Percentiles rank a stretch among this genome's conserved stretches.
phyloP scores from a whole-genome alignment of 139 green algal species.

The Volvox reticuliferus region DNA sequence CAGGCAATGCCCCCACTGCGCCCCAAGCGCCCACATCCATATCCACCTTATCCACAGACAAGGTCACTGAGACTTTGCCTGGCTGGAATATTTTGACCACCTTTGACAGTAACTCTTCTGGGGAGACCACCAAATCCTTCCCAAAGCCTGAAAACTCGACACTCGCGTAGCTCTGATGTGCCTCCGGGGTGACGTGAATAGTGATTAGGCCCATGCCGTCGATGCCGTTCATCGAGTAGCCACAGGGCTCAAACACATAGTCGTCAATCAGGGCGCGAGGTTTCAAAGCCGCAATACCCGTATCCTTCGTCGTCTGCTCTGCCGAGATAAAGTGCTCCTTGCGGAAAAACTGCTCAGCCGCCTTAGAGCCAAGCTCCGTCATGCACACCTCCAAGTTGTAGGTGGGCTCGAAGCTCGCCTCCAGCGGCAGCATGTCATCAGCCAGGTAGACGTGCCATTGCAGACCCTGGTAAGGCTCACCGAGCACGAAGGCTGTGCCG shows the following conservation, averaged over 20 bases:
- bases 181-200: constrained; percentile 98
- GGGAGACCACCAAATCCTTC: constrained; percentile 51
- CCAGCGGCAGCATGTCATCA: constrained; percentile 39
- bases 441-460: constrained; percentile 97
- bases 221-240: constrained; percentile 98
- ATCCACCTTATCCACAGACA: constrained; percentile 60
- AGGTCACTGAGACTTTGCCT: constrained; percentile 62
- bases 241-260: constrained; percentile 99
- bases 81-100: constrained; percentile 71
- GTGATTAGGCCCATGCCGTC: constrained; percentile 86
- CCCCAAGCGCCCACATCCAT: constrained; percentile 49
- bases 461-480: constrained; percentile 82
- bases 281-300: constrained; percentile 84
- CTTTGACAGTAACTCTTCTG: constrained; percentile 43
- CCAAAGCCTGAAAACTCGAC: constrained; percentile 89
- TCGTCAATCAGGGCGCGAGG: constrained; percentile 91
- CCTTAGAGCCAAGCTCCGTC: constrained; percentile 85
- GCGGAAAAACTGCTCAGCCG: constrained; percentile 84
- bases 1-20: constrained; percentile 42
- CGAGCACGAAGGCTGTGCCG: constrained; percentile 87
- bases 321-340: constrained; percentile 74
- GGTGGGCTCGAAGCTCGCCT: constrained; percentile 50
- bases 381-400: constrained; percentile 98
- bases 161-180: constrained; percentile 91
- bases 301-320: constrained; percentile 69